Base-by-base conservation (phyloP, 345 rosid species). In the Arabis hirsuta region DNA sequence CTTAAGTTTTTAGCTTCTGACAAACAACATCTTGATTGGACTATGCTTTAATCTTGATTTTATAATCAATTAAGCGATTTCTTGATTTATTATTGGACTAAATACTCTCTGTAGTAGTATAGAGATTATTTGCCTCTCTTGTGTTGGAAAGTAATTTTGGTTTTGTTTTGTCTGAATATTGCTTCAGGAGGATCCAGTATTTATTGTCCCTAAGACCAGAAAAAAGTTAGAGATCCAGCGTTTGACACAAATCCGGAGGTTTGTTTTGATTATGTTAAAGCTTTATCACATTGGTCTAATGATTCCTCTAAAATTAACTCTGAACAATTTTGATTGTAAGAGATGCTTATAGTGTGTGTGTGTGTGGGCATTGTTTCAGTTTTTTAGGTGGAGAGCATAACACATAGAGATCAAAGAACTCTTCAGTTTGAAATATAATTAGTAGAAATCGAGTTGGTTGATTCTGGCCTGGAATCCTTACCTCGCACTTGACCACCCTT, bases 381-480 rank as follows among this genome's bases (percentile, higher is more conserved):
- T 32, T 61, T 69, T 34, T 56, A 82, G 81, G 77, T 62, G 71
- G 44, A 45, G 42, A 51, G 41, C 26, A 19, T 74, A 41, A 42
- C 13, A 9, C 24, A 43, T 9, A 62, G 34, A 62, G 56, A 43
- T 57, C 48, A 48, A 52, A 14, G 53, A 20, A 36, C 24, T 20
- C 31, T 69, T n/a, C 4, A 42, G 48, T 55, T 69, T 55, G 20
- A 13, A 27, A n/a, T 4, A 24, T 62, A 46, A 3, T 45, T 32
- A 55, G 80, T 54, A 61, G 41, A 64, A 48, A 55, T 73, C 42
- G 38, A 57, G 72, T 47, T 67, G 68, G 61, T 70, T 47, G 85
- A 76, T 52, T 80, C 91, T 91, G 91, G 92, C 88, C 88, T 84
- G 96, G 90, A 84, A 80, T 71, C 77, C 76, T 59, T 78, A 64